Evolutionary conservation across 306 rosid genomes (phyloP).

Genomic region (Luffa acutangula): DNA sequence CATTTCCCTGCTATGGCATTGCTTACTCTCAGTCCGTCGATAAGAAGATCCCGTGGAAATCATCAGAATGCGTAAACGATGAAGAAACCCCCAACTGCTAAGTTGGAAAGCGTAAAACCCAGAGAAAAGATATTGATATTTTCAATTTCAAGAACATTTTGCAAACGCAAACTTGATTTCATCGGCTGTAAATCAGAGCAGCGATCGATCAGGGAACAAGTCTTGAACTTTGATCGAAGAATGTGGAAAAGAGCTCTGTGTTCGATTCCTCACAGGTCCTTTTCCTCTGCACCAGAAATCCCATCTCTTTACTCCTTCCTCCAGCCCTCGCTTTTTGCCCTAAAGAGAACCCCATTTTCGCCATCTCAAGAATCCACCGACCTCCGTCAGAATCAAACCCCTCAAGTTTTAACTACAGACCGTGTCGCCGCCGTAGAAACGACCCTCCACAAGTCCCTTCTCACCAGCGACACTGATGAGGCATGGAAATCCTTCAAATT

Average conservation of each 20-base stretch:
- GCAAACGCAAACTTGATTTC: not conserved
- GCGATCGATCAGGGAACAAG: not conserved
- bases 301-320: conserved; percentile 81
- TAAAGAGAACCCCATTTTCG: conserved; percentile 26
- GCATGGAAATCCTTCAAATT: conserved; percentile 87
- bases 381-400: conserved; percentile 24
- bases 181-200: not conserved
- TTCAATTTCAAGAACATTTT: not conserved
- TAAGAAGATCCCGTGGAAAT: no score
- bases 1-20: no score
- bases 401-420: conserved; percentile 28
- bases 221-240: conserved; percentile 1
- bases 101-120: not conserved
- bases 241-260: conserved; percentile 33
- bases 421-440: conserved; percentile 34
- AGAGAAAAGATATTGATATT: not conserved
- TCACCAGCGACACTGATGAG: conserved; percentile 46
- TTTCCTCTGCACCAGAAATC: conserved; percentile 37
- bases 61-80: not conserved
- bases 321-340: conserved; percentile 65
- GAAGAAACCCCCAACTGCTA: not conserved
- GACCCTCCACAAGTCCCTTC: conserved; percentile 55
- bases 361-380: conserved; percentile 10
- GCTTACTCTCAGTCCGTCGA: no score
- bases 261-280: conserved; percentile 26